Percentiles rank a stretch among this genome's conserved stretches.
These are phyloP conservation scores for Halocafeteria seosinensis DNA, from an alignment of 108 stramenopile species.

Conservation along the genomic window DNA sequence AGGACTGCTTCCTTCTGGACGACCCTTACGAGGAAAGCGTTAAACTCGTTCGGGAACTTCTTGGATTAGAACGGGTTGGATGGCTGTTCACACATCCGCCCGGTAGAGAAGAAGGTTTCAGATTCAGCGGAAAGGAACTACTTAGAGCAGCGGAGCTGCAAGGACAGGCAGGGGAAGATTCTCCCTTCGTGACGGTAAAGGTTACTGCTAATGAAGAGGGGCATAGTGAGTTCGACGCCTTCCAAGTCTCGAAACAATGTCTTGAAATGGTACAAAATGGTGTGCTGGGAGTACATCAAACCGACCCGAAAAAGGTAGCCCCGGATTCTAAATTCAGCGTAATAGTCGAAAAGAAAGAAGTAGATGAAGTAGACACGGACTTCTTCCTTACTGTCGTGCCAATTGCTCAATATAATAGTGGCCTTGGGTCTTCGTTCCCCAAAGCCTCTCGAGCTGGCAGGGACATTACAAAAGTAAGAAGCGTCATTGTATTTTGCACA, in stretches of 20 bases:
- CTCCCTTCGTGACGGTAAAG: neutral
- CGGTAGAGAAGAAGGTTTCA: neutral
- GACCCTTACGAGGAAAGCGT: neutral
- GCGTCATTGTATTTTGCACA: no score
- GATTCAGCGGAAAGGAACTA: neutral
- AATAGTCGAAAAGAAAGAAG: neutral
- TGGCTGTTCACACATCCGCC: neutral
- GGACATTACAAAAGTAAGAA: no score
- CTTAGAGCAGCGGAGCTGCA: neutral
- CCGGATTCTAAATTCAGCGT: neutral
- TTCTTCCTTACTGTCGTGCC: neutral
- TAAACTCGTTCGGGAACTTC: neutral
- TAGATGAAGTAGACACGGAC: neutral
- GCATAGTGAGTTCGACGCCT: neutral
- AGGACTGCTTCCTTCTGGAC: neutral
- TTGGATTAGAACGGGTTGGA: neutral
- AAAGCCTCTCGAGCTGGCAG: neutral
- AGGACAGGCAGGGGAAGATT: neutral
- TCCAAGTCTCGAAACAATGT: neutral
- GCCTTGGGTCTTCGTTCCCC: neutral
- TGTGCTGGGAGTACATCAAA: neutral
- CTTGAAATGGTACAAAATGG: neutral
- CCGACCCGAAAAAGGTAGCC: neutral
- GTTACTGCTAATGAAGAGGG: neutral
- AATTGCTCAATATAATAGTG: neutral